These are phyloP conservation scores for Ascochyta pisi DNA, from an alignment of 2,329 filamentous ascomycete genomes.

Conservation along the genomic window DNA sequence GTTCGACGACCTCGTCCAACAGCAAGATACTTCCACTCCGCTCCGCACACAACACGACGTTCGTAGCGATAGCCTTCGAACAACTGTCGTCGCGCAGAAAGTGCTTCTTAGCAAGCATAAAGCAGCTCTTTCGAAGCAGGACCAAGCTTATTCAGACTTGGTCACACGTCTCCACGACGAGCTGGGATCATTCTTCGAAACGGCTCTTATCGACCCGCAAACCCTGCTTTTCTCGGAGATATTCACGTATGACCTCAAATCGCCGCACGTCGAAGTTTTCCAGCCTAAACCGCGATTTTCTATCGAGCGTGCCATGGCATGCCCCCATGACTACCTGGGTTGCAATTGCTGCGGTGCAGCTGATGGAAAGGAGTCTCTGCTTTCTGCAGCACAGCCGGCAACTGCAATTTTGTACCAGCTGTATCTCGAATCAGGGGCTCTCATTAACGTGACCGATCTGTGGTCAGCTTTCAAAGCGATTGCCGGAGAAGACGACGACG, in stretches of 20 bases:
- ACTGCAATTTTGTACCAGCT: conserved; percentile 79
- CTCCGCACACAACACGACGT: conserved; percentile 79
- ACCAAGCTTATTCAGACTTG: conserved; percentile 72
- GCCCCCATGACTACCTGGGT: conserved; percentile 78
- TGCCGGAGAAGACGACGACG: conserved; percentile 59
- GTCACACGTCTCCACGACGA: conserved; percentile 64
- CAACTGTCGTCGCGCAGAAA: conserved; percentile 81
- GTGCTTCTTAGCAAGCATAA: conserved; percentile 80
- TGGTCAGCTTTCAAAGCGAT: conserved; percentile 78
- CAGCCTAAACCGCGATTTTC: conserved; percentile 73
- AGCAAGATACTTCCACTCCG: conserved; percentile 39
- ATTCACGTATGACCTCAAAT: conserved; percentile 76
- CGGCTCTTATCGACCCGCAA: conserved; percentile 57
- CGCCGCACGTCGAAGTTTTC: conserved; percentile 76
- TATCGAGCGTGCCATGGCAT: conserved; percentile 73
- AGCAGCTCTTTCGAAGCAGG: conserved; percentile 72
- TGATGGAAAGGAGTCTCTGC: conserved; percentile 49
- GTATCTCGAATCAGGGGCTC: conserved; percentile 76
- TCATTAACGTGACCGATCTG: conserved; percentile 81
- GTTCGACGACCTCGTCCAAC: conserved; percentile 34
- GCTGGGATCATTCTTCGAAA: conserved; percentile 57
- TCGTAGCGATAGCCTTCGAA: conserved; percentile 72
- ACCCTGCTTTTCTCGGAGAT: conserved; percentile 71
- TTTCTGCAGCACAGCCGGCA: conserved; percentile 69
- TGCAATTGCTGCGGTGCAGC: conserved; percentile 69